Percentiles rank a stretch among this genome's conserved stretches.
These are phyloP conservation scores for Tolypocladium inflatum DNA, from an alignment of 2,329 filamentous ascomycete species.

Conservation along the genomic window DNA sequence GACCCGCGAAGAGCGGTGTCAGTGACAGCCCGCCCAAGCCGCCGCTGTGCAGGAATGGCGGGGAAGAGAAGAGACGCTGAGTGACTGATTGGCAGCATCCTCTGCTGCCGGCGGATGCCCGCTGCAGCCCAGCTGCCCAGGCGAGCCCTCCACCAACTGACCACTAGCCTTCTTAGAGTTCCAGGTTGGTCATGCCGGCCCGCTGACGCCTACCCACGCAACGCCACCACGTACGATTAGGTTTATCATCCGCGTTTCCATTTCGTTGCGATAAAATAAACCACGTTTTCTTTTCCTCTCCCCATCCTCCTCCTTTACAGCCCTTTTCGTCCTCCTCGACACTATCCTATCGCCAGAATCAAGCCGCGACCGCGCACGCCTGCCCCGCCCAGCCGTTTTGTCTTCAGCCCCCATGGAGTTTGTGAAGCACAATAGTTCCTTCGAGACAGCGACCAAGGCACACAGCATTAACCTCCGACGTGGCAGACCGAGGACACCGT, in stretches of 20 bases:
- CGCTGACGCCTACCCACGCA: background rate
- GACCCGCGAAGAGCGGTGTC: background rate
- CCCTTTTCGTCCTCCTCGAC: background rate
- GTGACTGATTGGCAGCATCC: background rate
- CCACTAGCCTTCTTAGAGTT: background rate
- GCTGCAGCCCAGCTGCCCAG: no score
- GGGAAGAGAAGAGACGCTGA: background rate
- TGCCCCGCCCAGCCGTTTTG: background rate
- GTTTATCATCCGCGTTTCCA: background rate
- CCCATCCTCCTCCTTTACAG: background rate
- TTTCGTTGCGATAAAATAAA: background rate
- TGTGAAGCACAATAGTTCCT: background rate
- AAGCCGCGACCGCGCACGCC: background rate
- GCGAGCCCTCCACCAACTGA: background rate
- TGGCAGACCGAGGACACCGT: background rate
- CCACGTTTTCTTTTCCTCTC: background rate
- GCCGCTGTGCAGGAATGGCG: background rate
- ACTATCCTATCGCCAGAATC: background rate
- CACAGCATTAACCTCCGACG: background rate
- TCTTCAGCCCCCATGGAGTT: constrained; percentile 2
- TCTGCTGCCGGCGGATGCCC: background rate
- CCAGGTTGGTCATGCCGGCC: background rate
- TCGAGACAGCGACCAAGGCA: background rate
- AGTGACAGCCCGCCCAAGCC: background rate
- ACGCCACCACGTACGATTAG: background rate